These are phyloP conservation scores for Termitomyces sp. DNA, from an alignment of 768 basidiomycete species.

Conservation along the genomic window DNA sequence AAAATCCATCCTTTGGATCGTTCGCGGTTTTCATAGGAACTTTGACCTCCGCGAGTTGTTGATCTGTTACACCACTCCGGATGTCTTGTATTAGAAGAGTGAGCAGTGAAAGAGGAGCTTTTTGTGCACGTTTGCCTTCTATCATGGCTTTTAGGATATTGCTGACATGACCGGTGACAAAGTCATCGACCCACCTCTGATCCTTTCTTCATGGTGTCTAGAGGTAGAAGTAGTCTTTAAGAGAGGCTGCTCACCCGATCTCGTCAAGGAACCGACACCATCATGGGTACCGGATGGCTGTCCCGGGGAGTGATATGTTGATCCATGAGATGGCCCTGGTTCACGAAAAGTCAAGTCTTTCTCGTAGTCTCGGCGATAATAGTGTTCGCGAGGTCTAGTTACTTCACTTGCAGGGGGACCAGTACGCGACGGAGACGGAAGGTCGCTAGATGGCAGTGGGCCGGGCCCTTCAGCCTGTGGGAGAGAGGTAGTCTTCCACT, in stretches of 20 bases:
- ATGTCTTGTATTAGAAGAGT: slow-evolving; percentile 64
- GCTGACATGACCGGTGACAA: background rate
- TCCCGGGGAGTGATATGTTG: background rate
- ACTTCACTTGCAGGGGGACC: background rate
- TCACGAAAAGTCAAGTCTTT: slow-evolving; percentile 2
- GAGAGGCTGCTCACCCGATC: background rate
- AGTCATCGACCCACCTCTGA: slow-evolving; percentile 1
- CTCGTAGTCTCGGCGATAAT: slow-evolving; percentile 31
- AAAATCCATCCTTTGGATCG: slow-evolving; percentile 50
- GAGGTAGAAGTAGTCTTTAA: background rate
- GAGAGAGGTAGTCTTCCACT: background rate
- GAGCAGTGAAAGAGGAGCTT: slow-evolving; percentile 40
- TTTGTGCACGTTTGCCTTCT: slow-evolving; percentile 10
- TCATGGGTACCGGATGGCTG: background rate
- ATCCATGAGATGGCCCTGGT: background rate
- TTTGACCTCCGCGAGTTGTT: slow-evolving; percentile 59
- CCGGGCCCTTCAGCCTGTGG: background rate
- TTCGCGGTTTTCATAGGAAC: slow-evolving; percentile 48
- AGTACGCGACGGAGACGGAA: background rate
- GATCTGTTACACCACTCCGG: slow-evolving; percentile 47
- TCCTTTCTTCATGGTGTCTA: slow-evolving; percentile 1
- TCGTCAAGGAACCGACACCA: background rate
- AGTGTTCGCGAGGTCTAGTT: slow-evolving; percentile 2
- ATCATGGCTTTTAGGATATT: background rate
- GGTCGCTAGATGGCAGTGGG: background rate